Conservation (phyloP, 345 rosid species). For the Passiflora organensis region DNA sequence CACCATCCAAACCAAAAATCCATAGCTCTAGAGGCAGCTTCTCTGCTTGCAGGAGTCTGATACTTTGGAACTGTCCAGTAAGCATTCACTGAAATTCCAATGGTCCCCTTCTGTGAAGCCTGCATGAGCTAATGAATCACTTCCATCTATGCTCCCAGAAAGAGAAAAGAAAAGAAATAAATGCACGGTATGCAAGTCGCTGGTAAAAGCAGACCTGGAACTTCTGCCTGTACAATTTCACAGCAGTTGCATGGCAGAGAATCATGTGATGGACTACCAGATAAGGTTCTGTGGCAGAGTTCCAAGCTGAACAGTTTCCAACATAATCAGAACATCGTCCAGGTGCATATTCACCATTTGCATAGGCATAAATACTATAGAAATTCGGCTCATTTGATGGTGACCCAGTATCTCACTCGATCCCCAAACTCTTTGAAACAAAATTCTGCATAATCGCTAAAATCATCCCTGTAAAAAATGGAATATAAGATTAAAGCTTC, state of each 20-base stretch:
- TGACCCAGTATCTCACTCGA: slow-evolving; percentile 22
- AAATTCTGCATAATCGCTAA: slow-evolving; percentile 9
- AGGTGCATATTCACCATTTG: slow-evolving; percentile 10
- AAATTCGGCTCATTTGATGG: slow-evolving; percentile 20
- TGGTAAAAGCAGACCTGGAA: slow-evolving; percentile 13
- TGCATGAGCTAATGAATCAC: not conserved
- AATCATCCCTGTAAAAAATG: slow-evolving; percentile 9
- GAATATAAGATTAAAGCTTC: too few species aligned
- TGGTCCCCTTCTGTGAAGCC: slow-evolving; percentile 26
- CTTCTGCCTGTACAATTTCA: slow-evolving; percentile 14
- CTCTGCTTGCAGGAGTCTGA: slow-evolving; percentile 10
- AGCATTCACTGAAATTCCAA: slow-evolving; percentile 25
- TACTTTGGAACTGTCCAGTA: slow-evolving; percentile 31
- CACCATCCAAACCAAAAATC: slow-evolving; percentile 50
- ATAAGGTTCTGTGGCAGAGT: slow-evolving; percentile 24
- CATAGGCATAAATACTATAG: slow-evolving; percentile 1
- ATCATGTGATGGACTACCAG: slow-evolving; percentile 14
- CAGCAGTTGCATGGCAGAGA: slow-evolving; percentile 16
- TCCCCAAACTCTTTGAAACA: slow-evolving; percentile 24
- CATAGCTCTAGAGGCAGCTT: slow-evolving; percentile 29
- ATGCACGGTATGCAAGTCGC: too few species aligned
- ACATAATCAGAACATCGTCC: slow-evolving; percentile 21
- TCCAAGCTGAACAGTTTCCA: slow-evolving; percentile 12
- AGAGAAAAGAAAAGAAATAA: too few species aligned
- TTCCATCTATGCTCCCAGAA: too few species aligned